Base-by-base conservation (phyloP, 1,139 yeast species). In the Sugiyamaella xylanicola region DNA sequence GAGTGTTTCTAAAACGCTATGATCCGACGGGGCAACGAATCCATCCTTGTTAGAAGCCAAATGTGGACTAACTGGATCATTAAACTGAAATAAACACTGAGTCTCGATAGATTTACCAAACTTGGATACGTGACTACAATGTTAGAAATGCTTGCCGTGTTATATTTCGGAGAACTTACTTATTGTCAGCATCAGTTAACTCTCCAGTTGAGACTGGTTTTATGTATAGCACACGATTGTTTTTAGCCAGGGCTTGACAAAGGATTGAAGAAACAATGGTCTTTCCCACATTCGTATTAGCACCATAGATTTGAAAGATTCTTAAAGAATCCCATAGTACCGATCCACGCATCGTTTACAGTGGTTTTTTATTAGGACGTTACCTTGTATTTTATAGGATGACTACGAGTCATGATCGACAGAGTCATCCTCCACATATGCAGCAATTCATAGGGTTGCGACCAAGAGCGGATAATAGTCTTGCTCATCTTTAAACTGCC, bases 281-380 rank as follows among this genome's bases (percentile, higher is more conserved):
- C 56, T 67, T 67, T 32, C 70, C 70, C 7, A 67, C 68, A 36
- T 66, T 65, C 1, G 70, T 67, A 53, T 66, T 67, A 5, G 69
- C 69, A 1, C 87, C 87, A 80, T 59, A 81, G 77, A 47, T 54
- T 45, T 62, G 65, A 43, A 60, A 59, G 4, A 56, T 56, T 42
- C 41, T 59, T 25, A 57, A 48, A 4, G 42, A 29, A 40, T 41
- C 50, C 59, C 57, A 58, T 15, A 56, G 41, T 2, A 44, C 53
- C 2, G 59, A 27, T 17, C 61, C 61, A 35, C 52, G 35, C 57
- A 54, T 50, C 13, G 29, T 19, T 41, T n/a, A 20, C 13, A 20
- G 13, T 42, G 46, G 45, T 8, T 42, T 42, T 17, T 21, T 22
- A 4, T 19, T 3, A 3, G 16, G 22, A 15, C 4, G 27, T 17